Evolutionary conservation across 2,329 filamentous ascomycete species (phyloP).

Genomic region (Ophiostoma pallidulum): DNA sequence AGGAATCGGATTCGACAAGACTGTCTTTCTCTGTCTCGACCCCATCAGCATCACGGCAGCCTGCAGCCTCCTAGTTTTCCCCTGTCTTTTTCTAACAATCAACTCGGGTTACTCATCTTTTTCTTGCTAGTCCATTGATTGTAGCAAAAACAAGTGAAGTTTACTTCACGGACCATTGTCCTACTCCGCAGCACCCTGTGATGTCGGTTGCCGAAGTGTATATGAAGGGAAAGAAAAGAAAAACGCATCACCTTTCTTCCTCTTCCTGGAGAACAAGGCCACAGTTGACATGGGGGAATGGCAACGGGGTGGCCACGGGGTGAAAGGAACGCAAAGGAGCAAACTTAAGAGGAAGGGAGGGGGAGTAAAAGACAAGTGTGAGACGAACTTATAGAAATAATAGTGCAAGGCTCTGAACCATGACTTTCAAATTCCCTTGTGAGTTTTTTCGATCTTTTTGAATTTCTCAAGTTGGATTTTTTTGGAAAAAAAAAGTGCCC

Average conservation of each 20-base stretch:
- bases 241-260: no score
- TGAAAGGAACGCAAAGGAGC: no score
- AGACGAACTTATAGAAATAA: no score
- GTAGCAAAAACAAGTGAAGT: conserved; percentile 9
- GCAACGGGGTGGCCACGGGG: no score
- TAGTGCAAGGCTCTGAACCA: no score
- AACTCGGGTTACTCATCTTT: neutral
- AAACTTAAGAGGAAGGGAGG: no score
- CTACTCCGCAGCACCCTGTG: conserved; percentile 6
- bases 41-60: no score
- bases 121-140: conserved; percentile 4
- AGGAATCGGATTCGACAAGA: no score
- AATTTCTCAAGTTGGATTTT: neutral
- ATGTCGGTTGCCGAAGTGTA: conserved; percentile 3
- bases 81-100: no score
- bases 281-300: no score
- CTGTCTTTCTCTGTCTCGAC: no score
- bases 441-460: neutral
- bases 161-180: conserved; percentile 3
- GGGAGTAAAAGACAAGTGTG: neutral
- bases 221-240: conserved; percentile 5
- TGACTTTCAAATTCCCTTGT: no score
- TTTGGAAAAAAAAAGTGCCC: neutral
- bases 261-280: neutral
- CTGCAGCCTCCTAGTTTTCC: neutral